phyloP scores from a whole-genome alignment of 2,329 filamentous ascomycete species.

The Calonectria pseudoreteaudii region DNA sequence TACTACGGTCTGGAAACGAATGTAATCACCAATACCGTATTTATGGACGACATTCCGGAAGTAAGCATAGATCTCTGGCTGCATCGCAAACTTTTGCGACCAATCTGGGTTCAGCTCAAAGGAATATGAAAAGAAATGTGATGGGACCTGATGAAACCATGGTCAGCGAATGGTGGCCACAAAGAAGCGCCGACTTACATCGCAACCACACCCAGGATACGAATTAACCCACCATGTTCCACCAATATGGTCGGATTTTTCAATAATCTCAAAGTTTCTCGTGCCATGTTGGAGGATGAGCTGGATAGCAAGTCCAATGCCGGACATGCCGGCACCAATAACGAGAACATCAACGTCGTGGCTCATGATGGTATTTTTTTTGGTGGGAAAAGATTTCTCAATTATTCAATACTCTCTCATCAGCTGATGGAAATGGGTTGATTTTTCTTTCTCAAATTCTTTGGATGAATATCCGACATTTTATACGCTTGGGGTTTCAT shows the following conservation, averaged over 20 bases:
- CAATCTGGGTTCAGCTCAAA: constrained; percentile 44
- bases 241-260: constrained; percentile 36
- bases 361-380: constrained; percentile 15
- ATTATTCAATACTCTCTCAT: neutral
- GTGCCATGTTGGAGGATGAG: constrained; percentile 31
- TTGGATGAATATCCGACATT: neutral
- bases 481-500: neutral
- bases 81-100: constrained; percentile 40
- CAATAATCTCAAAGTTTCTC: constrained; percentile 40
- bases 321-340: constrained; percentile 45
- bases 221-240: constrained; percentile 44
- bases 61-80: constrained; percentile 43
- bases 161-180: neutral
- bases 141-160: constrained; percentile 31
- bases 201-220: constrained; percentile 43
- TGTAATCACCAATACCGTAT: constrained; percentile 35
- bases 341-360: constrained; percentile 40
- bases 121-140: constrained; percentile 45
- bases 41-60: constrained; percentile 33
- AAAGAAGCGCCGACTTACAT: constrained; percentile 27
- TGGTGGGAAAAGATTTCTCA: no score
- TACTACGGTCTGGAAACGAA: constrained; percentile 33
- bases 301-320: constrained; percentile 40
- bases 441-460: neutral
- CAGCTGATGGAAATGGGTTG: neutral